These are phyloP conservation scores for Alternaria postmessia DNA, from an alignment of 2,329 filamentous ascomycete genomes.

Conservation along the genomic window DNA sequence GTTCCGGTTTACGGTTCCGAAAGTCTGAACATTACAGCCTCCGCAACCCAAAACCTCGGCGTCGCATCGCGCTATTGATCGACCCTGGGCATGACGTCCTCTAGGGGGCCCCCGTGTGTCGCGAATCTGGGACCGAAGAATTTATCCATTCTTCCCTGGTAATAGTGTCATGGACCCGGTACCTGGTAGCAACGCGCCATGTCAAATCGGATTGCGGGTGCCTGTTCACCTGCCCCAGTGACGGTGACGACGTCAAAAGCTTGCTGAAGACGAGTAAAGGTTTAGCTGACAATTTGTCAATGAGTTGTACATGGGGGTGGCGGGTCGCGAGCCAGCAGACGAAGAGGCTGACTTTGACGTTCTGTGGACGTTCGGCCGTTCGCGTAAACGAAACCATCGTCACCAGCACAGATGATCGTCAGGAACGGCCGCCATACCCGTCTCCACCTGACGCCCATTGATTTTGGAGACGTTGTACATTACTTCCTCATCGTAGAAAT, in stretches of 20 bases:
- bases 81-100: constrained; percentile 9
- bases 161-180: constrained; percentile 8
- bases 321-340: background rate
- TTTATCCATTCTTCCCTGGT: constrained; percentile 2
- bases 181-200: constrained; percentile 8
- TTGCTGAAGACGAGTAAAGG: background rate
- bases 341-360: background rate
- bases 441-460: constrained; percentile 6
- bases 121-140: constrained; percentile 14
- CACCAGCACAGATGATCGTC: constrained; percentile 3
- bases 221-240: background rate
- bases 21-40: background rate
- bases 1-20: background rate
- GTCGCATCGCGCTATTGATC: constrained; percentile 8
- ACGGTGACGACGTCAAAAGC: background rate
- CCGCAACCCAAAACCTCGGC: background rate
- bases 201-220: background rate
- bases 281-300: background rate
- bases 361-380: constrained; percentile 1
- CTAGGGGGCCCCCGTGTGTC: constrained; percentile 9
- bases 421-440: constrained; percentile 12
- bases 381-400: constrained; percentile 3
- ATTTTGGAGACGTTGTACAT: background rate
- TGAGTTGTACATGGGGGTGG: background rate
- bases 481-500: background rate